Conservation (phyloP, 805 yeast genomes). For the Candida gorgasii region DNA sequence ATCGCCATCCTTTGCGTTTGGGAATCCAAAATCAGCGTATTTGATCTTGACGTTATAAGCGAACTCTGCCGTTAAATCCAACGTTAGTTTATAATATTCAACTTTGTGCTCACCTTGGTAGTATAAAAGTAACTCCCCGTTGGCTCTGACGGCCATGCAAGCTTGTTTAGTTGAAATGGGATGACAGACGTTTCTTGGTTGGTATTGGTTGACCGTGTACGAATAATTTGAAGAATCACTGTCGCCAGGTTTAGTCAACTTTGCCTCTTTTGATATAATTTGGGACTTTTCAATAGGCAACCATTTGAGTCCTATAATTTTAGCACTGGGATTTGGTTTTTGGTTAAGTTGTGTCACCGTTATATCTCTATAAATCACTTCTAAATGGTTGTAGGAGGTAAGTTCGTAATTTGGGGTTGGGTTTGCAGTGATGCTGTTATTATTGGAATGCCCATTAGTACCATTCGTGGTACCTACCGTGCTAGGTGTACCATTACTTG, state of each 20-base stretch:
- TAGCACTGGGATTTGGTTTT: slow-evolving; percentile 17
- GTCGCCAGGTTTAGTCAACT: slow-evolving; percentile 24
- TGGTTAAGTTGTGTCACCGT: slow-evolving; percentile 15
- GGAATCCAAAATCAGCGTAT: slow-evolving; percentile 53
- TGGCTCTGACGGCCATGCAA: slow-evolving; percentile 61
- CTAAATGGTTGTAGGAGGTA: slow-evolving; percentile 47
- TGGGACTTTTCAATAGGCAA: slow-evolving; percentile 69
- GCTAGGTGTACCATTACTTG: slow-evolving; percentile 13
- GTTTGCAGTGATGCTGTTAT: too few relatives aligned
- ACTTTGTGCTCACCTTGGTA: slow-evolving; percentile 65
- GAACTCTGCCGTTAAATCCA: slow-evolving; percentile 27
- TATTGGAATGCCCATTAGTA: slow-evolving; percentile 22
- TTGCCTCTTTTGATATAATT: slow-evolving; percentile 60
- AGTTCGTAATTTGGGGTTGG: slow-evolving; percentile 39
- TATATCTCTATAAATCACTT: slow-evolving; percentile 49
- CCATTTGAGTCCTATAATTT: slow-evolving; percentile 63
- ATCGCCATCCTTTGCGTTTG: slow-evolving; percentile 19
- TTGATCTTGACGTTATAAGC: slow-evolving; percentile 13
- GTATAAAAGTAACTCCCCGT: slow-evolving; percentile 61
- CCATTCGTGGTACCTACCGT: slow-evolving; percentile 19
- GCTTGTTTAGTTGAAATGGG: slow-evolving; percentile 72
- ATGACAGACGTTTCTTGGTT: slow-evolving; percentile 63
- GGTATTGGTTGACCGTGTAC: slow-evolving; percentile 61
- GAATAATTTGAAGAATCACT: slow-evolving; percentile 29
- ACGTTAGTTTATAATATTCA: slow-evolving; percentile 49